These are phyloP conservation scores for Zelopaecilomyces penicillatus DNA, from an alignment of 2,329 filamentous ascomycete species.

Conservation along the genomic window DNA sequence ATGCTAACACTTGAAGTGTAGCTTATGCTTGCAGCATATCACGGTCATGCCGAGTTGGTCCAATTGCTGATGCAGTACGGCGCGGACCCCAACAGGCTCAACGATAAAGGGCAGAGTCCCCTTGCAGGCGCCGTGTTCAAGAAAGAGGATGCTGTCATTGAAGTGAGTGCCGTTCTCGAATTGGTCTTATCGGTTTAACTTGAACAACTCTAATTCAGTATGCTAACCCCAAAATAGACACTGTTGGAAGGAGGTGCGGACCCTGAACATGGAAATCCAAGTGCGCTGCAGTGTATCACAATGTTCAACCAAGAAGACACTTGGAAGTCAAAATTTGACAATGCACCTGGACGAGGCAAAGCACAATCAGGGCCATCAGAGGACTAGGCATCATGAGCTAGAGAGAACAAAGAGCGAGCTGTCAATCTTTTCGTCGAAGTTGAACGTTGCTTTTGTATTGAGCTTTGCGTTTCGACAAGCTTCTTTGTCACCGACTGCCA, in stretches of 20 bases:
- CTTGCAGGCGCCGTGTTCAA: conserved; percentile 68
- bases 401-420: not conserved
- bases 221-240: conserved; percentile 19
- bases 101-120: conserved; percentile 60
- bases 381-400: not conserved
- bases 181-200: not conserved
- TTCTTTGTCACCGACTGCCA: no score
- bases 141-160: conserved; percentile 55
- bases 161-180: conserved; percentile 26
- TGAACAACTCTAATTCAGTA: not conserved
- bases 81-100: conserved; percentile 59
- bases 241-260: conserved; percentile 46
- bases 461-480: no score
- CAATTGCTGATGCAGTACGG: conserved; percentile 52
- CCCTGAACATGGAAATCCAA: conserved; percentile 43
- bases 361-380: conserved; percentile 13
- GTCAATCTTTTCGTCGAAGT: conserved; percentile 2
- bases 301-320: conserved; percentile 45
- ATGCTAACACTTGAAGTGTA: conserved; percentile 16
- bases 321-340: conserved; percentile 42
- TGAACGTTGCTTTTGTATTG: no score
- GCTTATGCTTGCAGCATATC: conserved; percentile 67
- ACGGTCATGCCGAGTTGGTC: conserved; percentile 55
- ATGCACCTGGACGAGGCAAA: conserved; percentile 40
- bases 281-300: conserved; percentile 38